Conservation (phyloP, 2,329 filamentous ascomycete genomes). For the Fusarium nanum region DNA sequence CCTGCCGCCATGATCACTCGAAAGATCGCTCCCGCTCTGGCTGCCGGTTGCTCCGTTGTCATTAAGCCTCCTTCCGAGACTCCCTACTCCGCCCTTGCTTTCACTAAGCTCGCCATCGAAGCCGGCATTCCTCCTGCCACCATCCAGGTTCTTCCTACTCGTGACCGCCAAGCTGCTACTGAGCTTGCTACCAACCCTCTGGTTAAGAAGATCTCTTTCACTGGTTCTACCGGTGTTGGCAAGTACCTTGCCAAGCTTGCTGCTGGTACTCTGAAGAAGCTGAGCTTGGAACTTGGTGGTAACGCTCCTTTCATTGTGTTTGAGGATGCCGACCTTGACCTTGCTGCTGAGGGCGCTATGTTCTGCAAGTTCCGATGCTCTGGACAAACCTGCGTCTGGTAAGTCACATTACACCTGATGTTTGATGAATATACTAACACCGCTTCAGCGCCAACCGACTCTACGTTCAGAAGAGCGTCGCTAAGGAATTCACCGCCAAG, state of each 20-base stretch:
- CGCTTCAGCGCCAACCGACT: conserved; percentile 51
- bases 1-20: conserved; percentile 50
- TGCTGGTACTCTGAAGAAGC: conserved; percentile 73
- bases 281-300: conserved; percentile 76
- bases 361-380: conserved; percentile 53
- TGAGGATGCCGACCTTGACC: conserved; percentile 73
- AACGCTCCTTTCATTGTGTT: conserved; percentile 75
- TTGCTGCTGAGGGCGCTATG: conserved; percentile 67
- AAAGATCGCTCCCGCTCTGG: conserved; percentile 66
- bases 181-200: conserved; percentile 47
- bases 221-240: conserved; percentile 72
- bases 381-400: conserved; percentile 74
- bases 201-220: conserved; percentile 73
- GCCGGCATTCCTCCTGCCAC: conserved; percentile 73
- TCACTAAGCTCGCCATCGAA: conserved; percentile 74
- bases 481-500: conserved; percentile 47
- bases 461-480: conserved; percentile 50
- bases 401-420: not conserved
- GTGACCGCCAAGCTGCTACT: conserved; percentile 46
- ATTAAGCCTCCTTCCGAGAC: conserved; percentile 80
- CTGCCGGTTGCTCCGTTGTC: conserved; percentile 82
- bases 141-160: conserved; percentile 48
- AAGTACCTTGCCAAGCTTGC: conserved; percentile 70
- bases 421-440: not conserved
- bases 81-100: conserved; percentile 76